phyloP scores from a whole-genome alignment of 2,329 filamentous ascomycete species.

The Fusarium illudens region DNA sequence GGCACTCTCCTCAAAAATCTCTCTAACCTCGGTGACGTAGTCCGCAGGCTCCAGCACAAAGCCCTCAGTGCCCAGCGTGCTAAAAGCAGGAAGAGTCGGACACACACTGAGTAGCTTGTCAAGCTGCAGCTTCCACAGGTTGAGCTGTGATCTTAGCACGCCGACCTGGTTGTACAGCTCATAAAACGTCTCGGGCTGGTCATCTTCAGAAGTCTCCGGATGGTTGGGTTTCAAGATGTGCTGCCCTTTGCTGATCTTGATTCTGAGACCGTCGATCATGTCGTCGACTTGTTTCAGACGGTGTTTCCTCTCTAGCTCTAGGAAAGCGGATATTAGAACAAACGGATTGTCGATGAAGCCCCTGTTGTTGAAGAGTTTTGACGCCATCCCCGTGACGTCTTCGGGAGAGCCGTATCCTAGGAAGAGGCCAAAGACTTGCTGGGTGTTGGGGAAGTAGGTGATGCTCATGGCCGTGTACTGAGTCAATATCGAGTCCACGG shows the following conservation, averaged over 20 bases:
- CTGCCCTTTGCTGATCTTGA: neutral
- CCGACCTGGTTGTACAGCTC: neutral
- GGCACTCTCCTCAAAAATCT: neutral
- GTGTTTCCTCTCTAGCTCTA: neutral
- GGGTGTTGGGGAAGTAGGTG: constrained; percentile 9
- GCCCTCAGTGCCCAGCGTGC: neutral
- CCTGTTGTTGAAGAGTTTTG: neutral
- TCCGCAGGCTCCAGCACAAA: constrained; percentile 6
- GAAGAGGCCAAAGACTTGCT: constrained; percentile 6
- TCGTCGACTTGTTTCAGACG: neutral
- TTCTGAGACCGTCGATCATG: neutral
- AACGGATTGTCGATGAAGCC: constrained; percentile 6
- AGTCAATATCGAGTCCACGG: constrained; percentile 6
- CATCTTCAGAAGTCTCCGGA: neutral
- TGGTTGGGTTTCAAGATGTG: neutral
- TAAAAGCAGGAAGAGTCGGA: neutral
- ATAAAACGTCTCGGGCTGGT: neutral
- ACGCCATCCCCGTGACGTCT: neutral
- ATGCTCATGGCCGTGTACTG: constrained; percentile 10
- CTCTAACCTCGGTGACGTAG: neutral
- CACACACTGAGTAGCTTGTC: neutral
- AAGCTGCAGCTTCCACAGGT: neutral
- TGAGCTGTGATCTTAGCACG: neutral
- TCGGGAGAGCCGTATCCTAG: neutral
- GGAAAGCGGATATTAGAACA: constrained; percentile 2